These are phyloP conservation scores for Inonotus obliquus DNA, from an alignment of 1,284 basidiomycete species.

Conservation along the genomic window DNA sequence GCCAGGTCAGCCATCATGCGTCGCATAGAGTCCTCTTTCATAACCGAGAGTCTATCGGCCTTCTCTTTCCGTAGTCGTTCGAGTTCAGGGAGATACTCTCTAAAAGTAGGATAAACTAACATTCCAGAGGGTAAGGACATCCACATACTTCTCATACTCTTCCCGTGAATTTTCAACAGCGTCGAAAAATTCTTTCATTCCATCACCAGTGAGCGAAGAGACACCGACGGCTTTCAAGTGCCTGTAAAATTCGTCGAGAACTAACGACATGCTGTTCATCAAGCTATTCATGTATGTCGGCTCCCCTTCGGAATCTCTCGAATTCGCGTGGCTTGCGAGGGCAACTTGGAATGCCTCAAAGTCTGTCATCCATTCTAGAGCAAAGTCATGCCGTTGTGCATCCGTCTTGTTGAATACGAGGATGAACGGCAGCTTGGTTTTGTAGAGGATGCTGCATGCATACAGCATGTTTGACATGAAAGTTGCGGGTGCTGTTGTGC, in stretches of 20 bases:
- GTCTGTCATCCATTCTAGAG: conserved; percentile 97
- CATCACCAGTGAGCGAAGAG: conserved; percentile 91
- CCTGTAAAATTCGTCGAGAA: conserved; percentile 98
- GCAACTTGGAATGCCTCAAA: conserved; percentile 87
- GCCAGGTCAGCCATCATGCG: conserved; percentile 85
- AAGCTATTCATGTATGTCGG: conserved; percentile 98
- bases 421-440: conserved; percentile 95
- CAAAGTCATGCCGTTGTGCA: conserved; percentile 85
- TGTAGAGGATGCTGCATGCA: conserved; percentile 99
- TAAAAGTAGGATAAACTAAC: conserved; percentile 27
- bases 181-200: conserved; percentile 86
- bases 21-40: conserved; percentile 77
- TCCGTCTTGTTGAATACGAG: conserved; percentile 99
- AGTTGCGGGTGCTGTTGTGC: conserved; percentile 92
- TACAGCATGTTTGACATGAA: conserved; percentile 99
- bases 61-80: conserved; percentile 58
- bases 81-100: conserved; percentile 91
- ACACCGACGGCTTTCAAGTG: conserved; percentile 94
- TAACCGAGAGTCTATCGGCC: conserved; percentile 61
- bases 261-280: conserved; percentile 99
- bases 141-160: conserved; percentile 80
- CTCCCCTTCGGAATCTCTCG: conserved; percentile 80
- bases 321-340: conserved; percentile 57
- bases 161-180: conserved; percentile 84
- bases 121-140: background rate